Evolutionary conservation across 2,329 filamentous ascomycete genomes (phyloP), one percentile per base, ranked within the genome.

Genomic region (Exutisphaerella laricina): DNA sequence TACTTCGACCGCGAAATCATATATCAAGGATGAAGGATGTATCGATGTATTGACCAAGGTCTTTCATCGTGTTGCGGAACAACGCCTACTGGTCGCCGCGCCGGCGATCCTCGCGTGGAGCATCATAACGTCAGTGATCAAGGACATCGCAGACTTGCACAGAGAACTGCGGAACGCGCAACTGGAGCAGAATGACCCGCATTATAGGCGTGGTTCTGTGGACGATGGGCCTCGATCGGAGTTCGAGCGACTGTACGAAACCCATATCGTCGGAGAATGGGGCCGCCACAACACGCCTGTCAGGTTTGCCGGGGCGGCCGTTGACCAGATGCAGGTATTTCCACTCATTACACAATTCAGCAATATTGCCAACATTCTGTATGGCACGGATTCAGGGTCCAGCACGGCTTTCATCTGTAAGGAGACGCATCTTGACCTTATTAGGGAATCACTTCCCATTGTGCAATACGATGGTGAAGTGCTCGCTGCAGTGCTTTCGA

Each of bases 81-180:
- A 66, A 14, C 74, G 74, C 12, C 71, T 78, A n/a, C 69, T 72
- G 26, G 78, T 78, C 25, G 84, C 85, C 14, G 80, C 78, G 42
- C 86, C 87, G 1, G 79, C 85, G 13, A 75, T 87, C 14, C 85
- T 94, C 53, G 79, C 85, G 3, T 97, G 89, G 89, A 80, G 82
- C 3, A 70, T 90, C 35, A 77, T 95, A 18, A 71, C 89, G 7
- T 78, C 84, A 56, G 74, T 77, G 18, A 79, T 92, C 68, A 78
- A 79, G 20, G 54, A 55, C 36, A 49, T 55, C 28, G 80, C 55
- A 16, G 37, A 41, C 17, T 29, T 48, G 6, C 53, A 49, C 28
- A 42, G 49, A 35, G 48, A 53, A 4, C 41, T 38, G 41, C 8
- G 53, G 44, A 33, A 41, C 28, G 20, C 45, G 36, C 17, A 38